These are phyloP conservation scores for Castanopsis chinensis DNA, from an alignment of 306 rosid species.

Conservation along the genomic window DNA sequence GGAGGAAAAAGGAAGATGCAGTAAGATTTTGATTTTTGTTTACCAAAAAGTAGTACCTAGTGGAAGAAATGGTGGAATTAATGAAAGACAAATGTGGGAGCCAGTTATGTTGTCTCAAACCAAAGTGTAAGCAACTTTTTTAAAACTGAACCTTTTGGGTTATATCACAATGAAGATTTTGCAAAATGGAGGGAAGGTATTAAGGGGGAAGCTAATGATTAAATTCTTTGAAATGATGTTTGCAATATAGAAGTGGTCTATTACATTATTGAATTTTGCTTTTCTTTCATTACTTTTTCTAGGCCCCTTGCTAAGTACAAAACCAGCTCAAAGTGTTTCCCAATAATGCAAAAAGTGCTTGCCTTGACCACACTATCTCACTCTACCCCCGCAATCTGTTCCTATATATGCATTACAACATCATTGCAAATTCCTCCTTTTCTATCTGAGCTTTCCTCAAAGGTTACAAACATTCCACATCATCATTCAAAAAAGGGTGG, in stretches of 20 bases:
- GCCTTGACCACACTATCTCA: slow-evolving; percentile 46
- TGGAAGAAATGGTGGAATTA: slow-evolving; percentile 47
- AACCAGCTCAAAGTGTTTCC: slow-evolving; percentile 64
- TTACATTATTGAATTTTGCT: slow-evolving; percentile 43
- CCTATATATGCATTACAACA: slow-evolving; percentile 45
- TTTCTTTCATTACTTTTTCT: slow-evolving; percentile 14
- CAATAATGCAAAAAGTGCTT: slow-evolving; percentile 50
- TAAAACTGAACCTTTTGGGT: slow-evolving; percentile 51
- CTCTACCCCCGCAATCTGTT: slow-evolving; percentile 29
- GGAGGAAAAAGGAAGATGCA: slow-evolving; percentile 1
- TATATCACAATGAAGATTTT: slow-evolving; percentile 43
- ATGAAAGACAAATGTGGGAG: slow-evolving; percentile 36
- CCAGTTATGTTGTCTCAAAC: slow-evolving; percentile 47
- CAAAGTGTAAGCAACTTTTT: slow-evolving; percentile 39
- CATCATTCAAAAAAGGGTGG: slow-evolving; percentile 31
- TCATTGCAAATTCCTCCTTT: slow-evolving; percentile 50
- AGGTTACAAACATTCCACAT: slow-evolving; percentile 39
- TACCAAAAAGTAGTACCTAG: slow-evolving; percentile 21
- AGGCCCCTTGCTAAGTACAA: slow-evolving; percentile 53
- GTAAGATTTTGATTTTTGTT: slow-evolving; percentile 22
- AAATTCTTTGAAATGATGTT: slow-evolving; percentile 49
- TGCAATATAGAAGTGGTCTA: slow-evolving; percentile 43
- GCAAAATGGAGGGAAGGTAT: slow-evolving; percentile 41
- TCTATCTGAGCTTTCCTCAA: slow-evolving; percentile 40
- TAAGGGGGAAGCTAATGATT: slow-evolving; percentile 44